A percentile compares a stretch with the other conserved stretches of the same genome.
Conservation (phyloP, 352 stramenopile species). For the Lagenidium giganteum region DNA sequence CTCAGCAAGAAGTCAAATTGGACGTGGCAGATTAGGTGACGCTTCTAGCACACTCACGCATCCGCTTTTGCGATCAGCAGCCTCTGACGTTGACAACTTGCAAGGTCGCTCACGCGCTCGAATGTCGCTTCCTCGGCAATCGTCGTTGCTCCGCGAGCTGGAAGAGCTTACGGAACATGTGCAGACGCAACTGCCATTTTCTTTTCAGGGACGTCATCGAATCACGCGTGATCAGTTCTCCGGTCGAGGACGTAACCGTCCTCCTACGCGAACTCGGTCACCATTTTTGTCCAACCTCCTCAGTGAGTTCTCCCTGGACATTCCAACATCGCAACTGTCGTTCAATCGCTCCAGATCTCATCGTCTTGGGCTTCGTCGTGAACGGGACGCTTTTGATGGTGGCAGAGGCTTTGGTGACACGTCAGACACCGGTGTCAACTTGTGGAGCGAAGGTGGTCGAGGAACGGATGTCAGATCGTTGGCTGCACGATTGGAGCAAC, state of each 20-base stretch:
- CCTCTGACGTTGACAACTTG: constrained; percentile 2
- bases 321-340: constrained; percentile 39
- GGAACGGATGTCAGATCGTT: constrained; percentile 63
- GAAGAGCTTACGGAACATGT: constrained; percentile 75
- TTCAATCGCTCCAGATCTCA: constrained; percentile 23
- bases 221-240: constrained; percentile 39
- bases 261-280: constrained; percentile 57
- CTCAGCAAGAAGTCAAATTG: no score
- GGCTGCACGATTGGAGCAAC: constrained; percentile 69
- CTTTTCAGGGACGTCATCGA: constrained; percentile 15
- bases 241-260: constrained; percentile 35
- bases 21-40: no score
- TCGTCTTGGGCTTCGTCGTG: constrained; percentile 30
- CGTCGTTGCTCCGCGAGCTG: constrained; percentile 66
- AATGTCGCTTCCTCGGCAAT: constrained; percentile 52
- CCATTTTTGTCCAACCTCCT: constrained; percentile 72
- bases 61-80: constrained; percentile 32
- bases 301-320: constrained; percentile 80
- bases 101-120: no score
- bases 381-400: constrained; percentile 42
- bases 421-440: no score
- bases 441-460: constrained; percentile 11
- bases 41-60: no score
- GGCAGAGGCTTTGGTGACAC: constrained; percentile 28
- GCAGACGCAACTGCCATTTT: constrained; percentile 52